Conservation (phyloP, 345 rosid genomes). For the Citrus australasica region DNA sequence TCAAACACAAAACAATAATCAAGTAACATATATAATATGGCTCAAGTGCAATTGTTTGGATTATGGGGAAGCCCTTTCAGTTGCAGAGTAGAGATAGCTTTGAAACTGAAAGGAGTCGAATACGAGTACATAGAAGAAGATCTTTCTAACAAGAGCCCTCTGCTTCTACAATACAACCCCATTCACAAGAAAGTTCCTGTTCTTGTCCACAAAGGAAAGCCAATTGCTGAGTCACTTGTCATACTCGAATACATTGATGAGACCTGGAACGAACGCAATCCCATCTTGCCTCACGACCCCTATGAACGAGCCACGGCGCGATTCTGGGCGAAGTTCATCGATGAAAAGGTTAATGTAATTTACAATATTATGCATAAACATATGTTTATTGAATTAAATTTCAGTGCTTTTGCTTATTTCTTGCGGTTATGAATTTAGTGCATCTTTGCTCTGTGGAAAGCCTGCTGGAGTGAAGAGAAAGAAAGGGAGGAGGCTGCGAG, state of each 20-base stretch:
- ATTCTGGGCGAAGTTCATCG: constrained; percentile 55
- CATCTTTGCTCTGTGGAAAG: constrained; percentile 24
- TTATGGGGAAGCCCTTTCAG: constrained; percentile 44
- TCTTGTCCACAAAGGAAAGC: constrained; percentile 40
- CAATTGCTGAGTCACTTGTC: constrained; percentile 46
- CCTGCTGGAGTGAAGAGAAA: constrained; percentile 22
- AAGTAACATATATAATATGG: constrained; percentile 10
- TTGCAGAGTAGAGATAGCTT: constrained; percentile 43
- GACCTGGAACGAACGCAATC: constrained; percentile 34
- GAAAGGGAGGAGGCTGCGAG: constrained; percentile 29
- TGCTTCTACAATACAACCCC: constrained; percentile 19
- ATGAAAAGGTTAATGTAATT: constrained; percentile 31
- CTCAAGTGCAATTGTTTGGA: constrained; percentile 35
- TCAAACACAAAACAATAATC: too few species aligned
- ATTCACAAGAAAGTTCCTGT: constrained; percentile 55
- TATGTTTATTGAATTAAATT: too few species aligned
- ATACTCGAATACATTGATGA: constrained; percentile 57
- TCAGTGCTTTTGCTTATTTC: not conserved
- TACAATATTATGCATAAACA: too few species aligned
- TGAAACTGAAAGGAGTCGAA: constrained; percentile 45
- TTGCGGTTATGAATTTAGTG: constrained; percentile 23
- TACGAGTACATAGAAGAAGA: constrained; percentile 50
- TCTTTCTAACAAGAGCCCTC: not conserved
- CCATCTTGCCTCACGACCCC: constrained; percentile 47
- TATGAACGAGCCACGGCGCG: constrained; percentile 44